These are phyloP conservation scores for Casuarina cunninghamiana DNA, from an alignment of 306 rosid genomes.

Conservation along the genomic window DNA sequence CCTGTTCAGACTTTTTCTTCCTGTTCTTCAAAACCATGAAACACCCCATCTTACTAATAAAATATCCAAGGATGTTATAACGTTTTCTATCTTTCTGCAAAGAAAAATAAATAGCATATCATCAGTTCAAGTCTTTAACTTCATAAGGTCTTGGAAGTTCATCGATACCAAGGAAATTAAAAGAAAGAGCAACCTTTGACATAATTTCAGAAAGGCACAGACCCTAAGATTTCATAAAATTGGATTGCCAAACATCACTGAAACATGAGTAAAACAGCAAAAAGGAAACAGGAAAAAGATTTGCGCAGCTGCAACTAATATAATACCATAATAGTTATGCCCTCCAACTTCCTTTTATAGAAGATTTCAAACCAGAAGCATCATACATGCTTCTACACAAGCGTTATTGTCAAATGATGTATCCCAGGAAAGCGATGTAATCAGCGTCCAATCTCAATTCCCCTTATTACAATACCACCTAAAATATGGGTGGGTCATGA, in stretches of 20 bases:
- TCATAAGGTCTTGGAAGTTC: not conserved
- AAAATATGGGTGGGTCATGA: conserved; percentile 6
- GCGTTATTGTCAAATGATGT: conserved; percentile 5
- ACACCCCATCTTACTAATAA: conserved; percentile 70
- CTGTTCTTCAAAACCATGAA: conserved; percentile 83
- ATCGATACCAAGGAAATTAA: conserved; percentile 1
- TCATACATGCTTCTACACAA: not conserved
- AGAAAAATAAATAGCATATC: conserved; percentile 19
- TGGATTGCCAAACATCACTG: not conserved
- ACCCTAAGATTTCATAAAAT: not conserved
- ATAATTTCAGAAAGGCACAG: not conserved
- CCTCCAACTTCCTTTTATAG: not conserved
- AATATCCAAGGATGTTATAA: conserved; percentile 24
- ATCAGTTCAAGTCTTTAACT: conserved; percentile 28
- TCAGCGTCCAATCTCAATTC: conserved; percentile 5
- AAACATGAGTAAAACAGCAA: not conserved
- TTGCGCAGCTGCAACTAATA: not conserved
- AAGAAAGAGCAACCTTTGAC: not conserved
- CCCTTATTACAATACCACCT: not conserved
- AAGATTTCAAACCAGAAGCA: not conserved
- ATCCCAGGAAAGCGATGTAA: not conserved
- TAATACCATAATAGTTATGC: not conserved
- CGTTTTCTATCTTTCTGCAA: conserved; percentile 44
- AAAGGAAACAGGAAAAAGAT: not conserved
- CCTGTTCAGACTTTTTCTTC: conserved; percentile 76